Conservation (phyloP, 2,329 filamentous ascomycete genomes). For the Colletotrichum cordylinicola region DNA sequence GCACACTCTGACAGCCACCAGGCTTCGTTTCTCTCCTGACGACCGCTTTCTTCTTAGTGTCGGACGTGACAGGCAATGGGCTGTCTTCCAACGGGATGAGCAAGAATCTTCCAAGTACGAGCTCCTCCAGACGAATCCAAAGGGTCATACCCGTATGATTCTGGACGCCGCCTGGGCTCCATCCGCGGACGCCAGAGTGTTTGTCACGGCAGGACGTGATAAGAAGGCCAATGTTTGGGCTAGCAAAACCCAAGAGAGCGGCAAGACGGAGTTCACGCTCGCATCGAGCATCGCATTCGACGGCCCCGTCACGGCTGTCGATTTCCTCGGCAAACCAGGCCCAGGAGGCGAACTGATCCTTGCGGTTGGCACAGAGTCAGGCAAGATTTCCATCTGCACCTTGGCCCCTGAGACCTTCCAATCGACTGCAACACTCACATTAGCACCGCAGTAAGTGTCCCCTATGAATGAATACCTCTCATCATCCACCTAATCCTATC, state of each 20-base stretch:
- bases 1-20: constrained; percentile 85
- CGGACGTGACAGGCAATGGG: constrained; percentile 91
- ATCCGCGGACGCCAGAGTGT: constrained; percentile 50
- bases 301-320: constrained; percentile 73
- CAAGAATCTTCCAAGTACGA: constrained; percentile 51
- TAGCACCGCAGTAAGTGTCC: constrained; percentile 44
- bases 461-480: not conserved
- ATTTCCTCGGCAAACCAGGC: constrained; percentile 55
- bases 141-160: constrained; percentile 93
- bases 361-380: constrained; percentile 64
- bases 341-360: constrained; percentile 45
- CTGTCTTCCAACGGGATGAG: constrained; percentile 69
- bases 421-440: constrained; percentile 34
- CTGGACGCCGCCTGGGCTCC: constrained; percentile 86
- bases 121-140: constrained; percentile 71
- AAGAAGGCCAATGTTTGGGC: constrained; percentile 81
- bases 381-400: constrained; percentile 48
- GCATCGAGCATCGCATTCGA: constrained; percentile 59
- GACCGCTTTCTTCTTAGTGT: constrained; percentile 83
- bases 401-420: constrained; percentile 46
- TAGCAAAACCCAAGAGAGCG: constrained; percentile 33
- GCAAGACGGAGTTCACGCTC: constrained; percentile 52
- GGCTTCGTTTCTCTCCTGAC: constrained; percentile 79
- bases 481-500: constrained; percentile 17
- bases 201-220: constrained; percentile 90